These are phyloP conservation scores for Aspergillus biplanus DNA, from an alignment of 495 filamentous ascomycete genomes.

Conservation along the genomic window DNA sequence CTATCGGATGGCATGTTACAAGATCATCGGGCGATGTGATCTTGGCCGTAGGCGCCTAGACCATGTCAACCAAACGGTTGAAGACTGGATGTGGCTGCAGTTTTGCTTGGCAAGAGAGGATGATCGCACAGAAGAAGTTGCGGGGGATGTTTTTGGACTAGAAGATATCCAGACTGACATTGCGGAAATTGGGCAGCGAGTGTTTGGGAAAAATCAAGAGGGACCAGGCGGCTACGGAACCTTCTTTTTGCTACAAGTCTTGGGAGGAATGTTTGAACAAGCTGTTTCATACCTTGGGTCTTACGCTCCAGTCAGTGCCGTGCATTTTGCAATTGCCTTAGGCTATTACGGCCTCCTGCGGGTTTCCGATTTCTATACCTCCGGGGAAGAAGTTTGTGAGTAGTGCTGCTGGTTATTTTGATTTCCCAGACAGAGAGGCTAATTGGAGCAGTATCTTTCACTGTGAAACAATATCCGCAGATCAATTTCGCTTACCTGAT, in stretches of 20 bases:
- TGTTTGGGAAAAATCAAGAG: constrained; percentile 76
- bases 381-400: constrained; percentile 73
- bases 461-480: constrained; percentile 78
- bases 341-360: constrained; percentile 91
- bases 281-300: constrained; percentile 88
- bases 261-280: constrained; percentile 94
- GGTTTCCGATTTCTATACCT: constrained; percentile 70
- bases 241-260: constrained; percentile 88
- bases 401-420: constrained; percentile 17
- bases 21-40: constrained; percentile 94
- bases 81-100: constrained; percentile 98
- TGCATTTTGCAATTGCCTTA: constrained; percentile 91
- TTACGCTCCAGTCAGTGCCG: constrained; percentile 86
- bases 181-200: constrained; percentile 82
- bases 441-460: constrained; percentile 59
- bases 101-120: constrained; percentile 89
- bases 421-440: constrained; percentile 28
- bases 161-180: constrained; percentile 84
- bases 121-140: constrained; percentile 78
- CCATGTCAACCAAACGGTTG: constrained; percentile 76
- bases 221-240: constrained; percentile 78
- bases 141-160: constrained; percentile 86
- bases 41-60: constrained; percentile 78
- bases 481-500: constrained; percentile 93
- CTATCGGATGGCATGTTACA: constrained; percentile 96